Conservation (phyloP, 371 early-diverging fungal genomes). For the Saksenaea vasiformis region DNA sequence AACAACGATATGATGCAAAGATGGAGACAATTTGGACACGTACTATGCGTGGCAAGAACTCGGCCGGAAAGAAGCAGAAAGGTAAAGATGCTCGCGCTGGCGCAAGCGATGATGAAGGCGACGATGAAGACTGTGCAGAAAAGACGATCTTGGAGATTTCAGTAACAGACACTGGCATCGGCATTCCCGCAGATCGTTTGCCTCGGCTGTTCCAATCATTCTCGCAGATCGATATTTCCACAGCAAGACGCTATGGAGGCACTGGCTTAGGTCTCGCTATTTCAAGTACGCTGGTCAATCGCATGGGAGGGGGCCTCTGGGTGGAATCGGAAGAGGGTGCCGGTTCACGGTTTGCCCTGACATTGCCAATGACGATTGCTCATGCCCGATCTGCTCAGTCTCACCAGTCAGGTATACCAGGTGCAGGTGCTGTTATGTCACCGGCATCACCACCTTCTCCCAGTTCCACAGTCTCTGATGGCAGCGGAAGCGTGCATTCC, state of each 20-base stretch:
- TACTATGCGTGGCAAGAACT: constrained; percentile 16
- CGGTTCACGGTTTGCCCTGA: constrained; percentile 59
- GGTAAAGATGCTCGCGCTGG: constrained; percentile 14
- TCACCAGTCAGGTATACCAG: constrained; percentile 18
- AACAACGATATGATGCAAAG: constrained; percentile 62
- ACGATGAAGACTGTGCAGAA: constrained; percentile 26
- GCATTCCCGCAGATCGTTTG: constrained; percentile 60
- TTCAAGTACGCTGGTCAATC: constrained; percentile 57
- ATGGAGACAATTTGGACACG: constrained; percentile 42
- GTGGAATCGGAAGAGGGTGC: constrained; percentile 58
- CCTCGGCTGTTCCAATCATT: constrained; percentile 61
- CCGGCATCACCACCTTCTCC: constrained; percentile 40
- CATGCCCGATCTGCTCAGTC: constrained; percentile 2
- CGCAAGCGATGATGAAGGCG: constrained; percentile 22
- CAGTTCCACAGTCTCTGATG: constrained; percentile 37
- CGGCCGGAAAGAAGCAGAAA: background rate
- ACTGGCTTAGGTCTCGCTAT: constrained; percentile 62
- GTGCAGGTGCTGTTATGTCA: constrained; percentile 19
- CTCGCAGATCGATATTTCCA: constrained; percentile 63
- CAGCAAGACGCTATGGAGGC: constrained; percentile 59
- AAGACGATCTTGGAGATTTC: constrained; percentile 57
- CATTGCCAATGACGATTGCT: constrained; percentile 53
- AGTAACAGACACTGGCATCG: constrained; percentile 62
- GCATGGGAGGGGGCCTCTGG: constrained; percentile 65
- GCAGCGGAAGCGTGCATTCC: constrained; percentile 32